These are phyloP conservation scores for Echinochloa phyllopogon DNA, from an alignment of 176 grass and related monocot species.

Conservation along the genomic window DNA sequence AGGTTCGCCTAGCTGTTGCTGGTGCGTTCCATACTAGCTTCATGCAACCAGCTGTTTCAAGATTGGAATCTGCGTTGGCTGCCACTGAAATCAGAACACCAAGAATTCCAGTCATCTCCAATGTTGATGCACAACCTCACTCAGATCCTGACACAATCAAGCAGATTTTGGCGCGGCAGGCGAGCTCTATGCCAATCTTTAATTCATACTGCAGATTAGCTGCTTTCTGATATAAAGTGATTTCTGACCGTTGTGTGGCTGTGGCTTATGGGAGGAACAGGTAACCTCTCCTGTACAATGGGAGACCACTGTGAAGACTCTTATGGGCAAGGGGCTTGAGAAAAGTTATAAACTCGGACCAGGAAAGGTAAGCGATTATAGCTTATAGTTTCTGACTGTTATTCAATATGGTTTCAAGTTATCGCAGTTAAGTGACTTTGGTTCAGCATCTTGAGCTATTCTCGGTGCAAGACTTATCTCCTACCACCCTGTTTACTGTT, in stretches of 20 bases:
- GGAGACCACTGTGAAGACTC: conserved; percentile 85
- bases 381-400: background rate
- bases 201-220: background rate
- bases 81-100: conserved; percentile 75
- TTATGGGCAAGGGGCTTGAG: conserved; percentile 87
- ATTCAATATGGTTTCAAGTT: background rate
- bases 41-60: conserved; percentile 90
- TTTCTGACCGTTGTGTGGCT: conserved; percentile 7
- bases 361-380: conserved; percentile 76
- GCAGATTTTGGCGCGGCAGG: conserved; percentile 82
- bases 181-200: conserved; percentile 24
- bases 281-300: conserved; percentile 92
- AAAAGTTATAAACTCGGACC: conserved; percentile 97
- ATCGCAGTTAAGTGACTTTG: background rate
- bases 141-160: conserved; percentile 86
- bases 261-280: conserved; percentile 42
- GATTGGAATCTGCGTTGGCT: conserved; percentile 78
- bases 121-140: conserved; percentile 81
- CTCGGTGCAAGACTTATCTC: background rate
- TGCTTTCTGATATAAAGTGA: background rate
- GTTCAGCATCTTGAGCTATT: background rate
- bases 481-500: background rate
- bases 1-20: conserved; percentile 87
- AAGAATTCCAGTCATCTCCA: conserved; percentile 93
- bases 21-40: conserved; percentile 95